Conservation (phyloP, 2,329 filamentous ascomycete genomes). For the Leptosphaerulina australis region DNA sequence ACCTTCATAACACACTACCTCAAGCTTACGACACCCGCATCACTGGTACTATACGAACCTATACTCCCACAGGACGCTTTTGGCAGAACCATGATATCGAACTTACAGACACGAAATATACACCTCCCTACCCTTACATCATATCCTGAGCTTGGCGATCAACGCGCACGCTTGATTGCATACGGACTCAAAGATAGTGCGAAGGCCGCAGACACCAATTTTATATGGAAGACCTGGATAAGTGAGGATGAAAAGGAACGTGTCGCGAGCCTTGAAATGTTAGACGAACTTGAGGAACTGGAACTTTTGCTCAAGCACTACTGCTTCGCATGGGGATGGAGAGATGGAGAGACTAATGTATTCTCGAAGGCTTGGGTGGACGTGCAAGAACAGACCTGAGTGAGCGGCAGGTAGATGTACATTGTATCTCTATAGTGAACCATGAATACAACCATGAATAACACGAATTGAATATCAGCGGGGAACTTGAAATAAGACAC, state of each 20-base stretch:
- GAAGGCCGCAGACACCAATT: slow-evolving; percentile 65
- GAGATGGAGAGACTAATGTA: slow-evolving; percentile 52
- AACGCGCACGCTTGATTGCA: slow-evolving; percentile 68
- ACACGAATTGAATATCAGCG: not conserved
- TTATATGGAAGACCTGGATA: slow-evolving; percentile 82
- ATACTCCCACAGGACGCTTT: slow-evolving; percentile 84
- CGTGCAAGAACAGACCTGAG: slow-evolving; percentile 26
- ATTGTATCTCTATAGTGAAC: not conserved
- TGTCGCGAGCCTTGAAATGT: slow-evolving; percentile 78
- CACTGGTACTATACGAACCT: slow-evolving; percentile 84
- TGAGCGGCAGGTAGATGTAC: not conserved
- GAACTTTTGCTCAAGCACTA: slow-evolving; percentile 86
- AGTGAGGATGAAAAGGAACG: slow-evolving; percentile 72
- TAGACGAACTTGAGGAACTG: slow-evolving; percentile 98
- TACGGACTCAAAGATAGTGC: slow-evolving; percentile 69
- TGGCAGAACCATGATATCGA: slow-evolving; percentile 88
- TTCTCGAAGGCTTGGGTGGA: slow-evolving; percentile 45
- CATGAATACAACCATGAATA: not conserved
- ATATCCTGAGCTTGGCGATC: slow-evolving; percentile 71
- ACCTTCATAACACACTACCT: slow-evolving; percentile 44
- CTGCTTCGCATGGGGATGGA: slow-evolving; percentile 86
- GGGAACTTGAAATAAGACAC: not conserved
- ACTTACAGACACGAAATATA: slow-evolving; percentile 81
- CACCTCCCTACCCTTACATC: slow-evolving; percentile 79
- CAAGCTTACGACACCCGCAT: slow-evolving; percentile 57